phyloP scores from a whole-genome alignment of 2,329 filamentous ascomycete genomes.

The Leptographium wingfieldii region DNA sequence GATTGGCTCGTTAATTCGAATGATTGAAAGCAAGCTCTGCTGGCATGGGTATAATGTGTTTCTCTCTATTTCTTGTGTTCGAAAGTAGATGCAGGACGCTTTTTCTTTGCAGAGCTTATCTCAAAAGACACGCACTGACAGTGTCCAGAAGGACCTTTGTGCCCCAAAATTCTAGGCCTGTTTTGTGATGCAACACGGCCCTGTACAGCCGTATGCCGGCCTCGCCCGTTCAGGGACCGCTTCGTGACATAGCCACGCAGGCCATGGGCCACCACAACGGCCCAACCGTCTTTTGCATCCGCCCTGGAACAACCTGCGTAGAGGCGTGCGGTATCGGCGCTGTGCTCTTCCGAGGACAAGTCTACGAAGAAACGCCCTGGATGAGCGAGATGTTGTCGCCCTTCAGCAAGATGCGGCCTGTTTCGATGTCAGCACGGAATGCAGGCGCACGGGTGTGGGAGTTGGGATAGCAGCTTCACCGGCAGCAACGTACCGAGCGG shows the following conservation, averaged over 20 bases:
- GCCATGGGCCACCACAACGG: no score
- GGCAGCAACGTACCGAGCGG: constrained; percentile 50
- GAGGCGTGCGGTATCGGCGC: no score
- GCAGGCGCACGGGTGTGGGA: no score
- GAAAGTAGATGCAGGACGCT: not conserved
- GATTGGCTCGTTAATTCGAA: not conserved
- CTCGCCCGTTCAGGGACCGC: no score
- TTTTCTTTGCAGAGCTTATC: not conserved
- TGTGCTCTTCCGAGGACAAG: no score
- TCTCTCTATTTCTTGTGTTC: not conserved
- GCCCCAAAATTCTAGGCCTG: no score
- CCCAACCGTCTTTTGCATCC: no score
- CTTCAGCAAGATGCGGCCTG: constrained; percentile 76
- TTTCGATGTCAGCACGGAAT: not conserved
- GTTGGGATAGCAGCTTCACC: no score
- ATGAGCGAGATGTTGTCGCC: constrained; percentile 82
- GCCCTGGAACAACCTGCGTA: no score
- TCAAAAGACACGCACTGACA: not conserved
- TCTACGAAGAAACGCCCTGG: constrained; percentile 28
- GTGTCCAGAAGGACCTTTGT: not conserved
- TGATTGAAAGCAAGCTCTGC: not conserved
- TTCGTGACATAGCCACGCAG: no score
- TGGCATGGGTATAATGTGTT: not conserved
- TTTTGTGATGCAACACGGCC: no score
- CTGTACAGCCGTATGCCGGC: no score